phyloP scores from a whole-genome alignment of 306 rosid genomes.

The Myrica gale region DNA sequence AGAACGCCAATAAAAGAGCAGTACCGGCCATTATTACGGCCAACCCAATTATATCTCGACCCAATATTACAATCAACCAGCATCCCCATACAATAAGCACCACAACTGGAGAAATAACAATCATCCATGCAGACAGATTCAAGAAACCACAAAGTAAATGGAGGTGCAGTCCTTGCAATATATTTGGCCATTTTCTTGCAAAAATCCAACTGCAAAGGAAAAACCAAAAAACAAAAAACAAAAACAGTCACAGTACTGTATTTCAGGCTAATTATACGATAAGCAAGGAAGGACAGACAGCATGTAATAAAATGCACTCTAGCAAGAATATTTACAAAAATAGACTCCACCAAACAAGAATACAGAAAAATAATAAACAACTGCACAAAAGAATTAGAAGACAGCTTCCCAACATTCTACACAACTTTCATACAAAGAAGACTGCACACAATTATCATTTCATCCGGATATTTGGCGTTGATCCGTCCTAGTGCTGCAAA shows the following conservation, averaged over 20 bases:
- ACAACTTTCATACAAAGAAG: too few relatives aligned
- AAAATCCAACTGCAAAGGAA: constrained; percentile 86
- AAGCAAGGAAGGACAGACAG: neutral
- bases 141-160: constrained; percentile 81
- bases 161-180: constrained; percentile 93
- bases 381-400: constrained; percentile 4
- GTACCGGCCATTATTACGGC: constrained; percentile 99
- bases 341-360: neutral
- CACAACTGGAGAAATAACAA: constrained; percentile 85
- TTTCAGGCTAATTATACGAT: neutral
- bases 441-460: too few relatives aligned
- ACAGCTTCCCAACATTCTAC: constrained; percentile 1
- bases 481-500: too few relatives aligned
- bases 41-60: constrained; percentile 91
- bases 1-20: constrained; percentile 92
- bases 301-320: neutral
- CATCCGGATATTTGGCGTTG: too few relatives aligned
- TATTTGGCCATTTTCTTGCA: constrained; percentile 95
- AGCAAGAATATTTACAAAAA: neutral
- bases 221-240: neutral
- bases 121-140: constrained; percentile 78
- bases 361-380: neutral
- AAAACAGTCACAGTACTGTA: neutral
- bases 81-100: constrained; percentile 87
- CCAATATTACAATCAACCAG: constrained; percentile 91